phyloP scores from a whole-genome alignment of 2,329 filamentous ascomycete genomes.

The Periconia sp. region DNA sequence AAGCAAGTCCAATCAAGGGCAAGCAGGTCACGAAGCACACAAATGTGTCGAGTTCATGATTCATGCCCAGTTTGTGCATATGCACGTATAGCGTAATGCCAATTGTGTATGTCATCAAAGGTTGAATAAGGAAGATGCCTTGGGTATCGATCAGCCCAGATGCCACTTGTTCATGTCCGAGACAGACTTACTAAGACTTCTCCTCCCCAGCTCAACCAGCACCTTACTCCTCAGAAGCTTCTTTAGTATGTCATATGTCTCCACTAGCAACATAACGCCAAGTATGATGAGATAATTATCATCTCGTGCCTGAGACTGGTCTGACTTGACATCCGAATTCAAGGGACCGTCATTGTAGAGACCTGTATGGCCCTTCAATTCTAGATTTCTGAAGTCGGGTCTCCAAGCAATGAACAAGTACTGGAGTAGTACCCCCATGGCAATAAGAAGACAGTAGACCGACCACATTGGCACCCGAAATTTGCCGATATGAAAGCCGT shows the following conservation, averaged over 20 bases:
- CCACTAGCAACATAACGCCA: constrained; percentile 49
- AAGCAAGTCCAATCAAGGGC: constrained; percentile 19
- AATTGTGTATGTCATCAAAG: constrained; percentile 49
- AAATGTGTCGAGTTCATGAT: constrained; percentile 19
- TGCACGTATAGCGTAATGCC: constrained; percentile 55
- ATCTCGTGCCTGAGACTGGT: constrained; percentile 46
- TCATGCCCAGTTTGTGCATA: constrained; percentile 21
- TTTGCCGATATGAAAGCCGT: constrained; percentile 21
- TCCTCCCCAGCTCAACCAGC: constrained; percentile 48
- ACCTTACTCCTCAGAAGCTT: constrained; percentile 41
- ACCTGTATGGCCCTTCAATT: constrained; percentile 50
- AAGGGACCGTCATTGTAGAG: constrained; percentile 48
- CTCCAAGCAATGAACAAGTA: constrained; percentile 52
- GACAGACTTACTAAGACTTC: constrained; percentile 52
- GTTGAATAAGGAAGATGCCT: constrained; percentile 53
- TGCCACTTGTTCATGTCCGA: not conserved
- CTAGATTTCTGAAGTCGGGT: constrained; percentile 42
- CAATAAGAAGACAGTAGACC: constrained; percentile 36
- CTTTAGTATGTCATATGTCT: constrained; percentile 47
- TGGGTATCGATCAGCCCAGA: constrained; percentile 12
- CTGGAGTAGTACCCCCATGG: constrained; percentile 48
- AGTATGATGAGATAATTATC: constrained; percentile 54
- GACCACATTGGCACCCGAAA: constrained; percentile 34
- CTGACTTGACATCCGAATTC: constrained; percentile 41
- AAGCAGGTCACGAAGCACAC: constrained; percentile 33